Evolutionary conservation across 805 yeast genomes (phyloP), one percentile per base, ranked within the genome.

Genomic region (Candida adriatica): DNA sequence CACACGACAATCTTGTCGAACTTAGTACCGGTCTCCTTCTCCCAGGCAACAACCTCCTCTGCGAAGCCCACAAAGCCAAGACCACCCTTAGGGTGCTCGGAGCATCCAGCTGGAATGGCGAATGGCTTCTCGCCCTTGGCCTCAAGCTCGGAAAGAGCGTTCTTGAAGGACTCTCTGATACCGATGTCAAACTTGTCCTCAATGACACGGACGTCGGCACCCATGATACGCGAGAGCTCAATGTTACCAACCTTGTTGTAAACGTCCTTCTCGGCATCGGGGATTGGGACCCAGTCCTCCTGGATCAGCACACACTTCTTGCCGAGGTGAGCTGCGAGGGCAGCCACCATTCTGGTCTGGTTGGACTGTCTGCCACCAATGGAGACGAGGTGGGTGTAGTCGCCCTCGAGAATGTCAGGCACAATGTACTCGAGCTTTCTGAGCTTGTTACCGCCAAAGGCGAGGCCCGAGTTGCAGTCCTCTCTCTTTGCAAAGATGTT

Each of bases 281-380:
- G 42, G 35, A 39, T 39, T 14, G 42, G 42, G 17, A 39, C 42
- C 42, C 42, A 39, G 34, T 39, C 38, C 33, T 39, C 42, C 33
- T 39, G 42, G 27, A 39, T 39, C 39, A 39, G 24, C 13, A 39
- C 42, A 30, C 42, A 39, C 33, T 39, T 35, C 37, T 39, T 39
- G 14, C 42, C 42, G 29, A 39, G 18, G 31, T 39, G 39, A 16
- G 42, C 42, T 14, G 42, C 42, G 19, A 39, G 29, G 5, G 42
- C 42, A 8, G 42, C 42, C 8, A 39, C 42, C 42, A 39, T 39
- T 30, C 42, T 29, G 21, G 42, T 39, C 35, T 39, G 42, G 37
- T 39, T 39, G 29, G 35, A 30, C 33, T 39, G 42, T 23, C 42
- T 33, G 9, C 42, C 42, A 30, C 42, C 42, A 15, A 39, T 39